A percentile compares a stretch with the other conserved stretches of the same genome.
These are phyloP conservation scores for Fusarium brachygibbosum DNA, from an alignment of 2,329 filamentous ascomycete genomes.

Conservation along the genomic window DNA sequence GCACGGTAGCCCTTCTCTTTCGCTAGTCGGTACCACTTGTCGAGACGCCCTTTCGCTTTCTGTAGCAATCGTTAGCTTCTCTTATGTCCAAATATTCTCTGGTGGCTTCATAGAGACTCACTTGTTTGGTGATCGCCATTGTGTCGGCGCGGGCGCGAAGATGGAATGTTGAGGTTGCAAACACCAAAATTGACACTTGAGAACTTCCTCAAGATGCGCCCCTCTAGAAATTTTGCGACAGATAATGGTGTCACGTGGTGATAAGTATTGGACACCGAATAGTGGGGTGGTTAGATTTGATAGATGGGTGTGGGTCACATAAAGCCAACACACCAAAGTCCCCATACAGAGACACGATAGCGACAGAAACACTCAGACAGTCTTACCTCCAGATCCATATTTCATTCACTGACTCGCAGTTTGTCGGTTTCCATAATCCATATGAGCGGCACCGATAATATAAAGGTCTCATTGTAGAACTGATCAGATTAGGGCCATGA, in stretches of 20 bases:
- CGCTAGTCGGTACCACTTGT: conserved; percentile 98
- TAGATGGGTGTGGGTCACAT: background rate
- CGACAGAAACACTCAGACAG: background rate
- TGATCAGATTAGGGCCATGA: no score
- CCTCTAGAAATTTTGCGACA: conserved; percentile 55
- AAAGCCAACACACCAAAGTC: background rate
- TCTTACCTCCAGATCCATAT: no score
- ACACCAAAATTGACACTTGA: conserved; percentile 4
- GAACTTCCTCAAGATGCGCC: conserved; percentile 34
- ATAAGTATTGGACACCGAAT: conserved; percentile 39
- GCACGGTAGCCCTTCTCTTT: conserved; percentile 99
- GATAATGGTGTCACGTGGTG: conserved; percentile 54
- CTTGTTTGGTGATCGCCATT: conserved; percentile 95
- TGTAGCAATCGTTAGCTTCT: conserved; percentile 57
- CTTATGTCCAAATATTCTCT: no score
- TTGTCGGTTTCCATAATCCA: no score
- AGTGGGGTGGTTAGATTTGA: conserved; percentile 29
- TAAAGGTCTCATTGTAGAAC: no score
- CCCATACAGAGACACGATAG: background rate
- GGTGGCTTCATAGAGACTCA: no score
- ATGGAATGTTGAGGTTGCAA: background rate
- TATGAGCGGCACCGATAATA: no score
- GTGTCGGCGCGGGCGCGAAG: conserved; percentile 24
- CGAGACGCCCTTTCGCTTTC: conserved; percentile 96
- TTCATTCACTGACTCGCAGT: no score